Evolutionary conservation across 176 grass and related monocot species (phyloP), one percentile per base, ranked within the genome.

Genomic region (Elymus sibiricus): DNA sequence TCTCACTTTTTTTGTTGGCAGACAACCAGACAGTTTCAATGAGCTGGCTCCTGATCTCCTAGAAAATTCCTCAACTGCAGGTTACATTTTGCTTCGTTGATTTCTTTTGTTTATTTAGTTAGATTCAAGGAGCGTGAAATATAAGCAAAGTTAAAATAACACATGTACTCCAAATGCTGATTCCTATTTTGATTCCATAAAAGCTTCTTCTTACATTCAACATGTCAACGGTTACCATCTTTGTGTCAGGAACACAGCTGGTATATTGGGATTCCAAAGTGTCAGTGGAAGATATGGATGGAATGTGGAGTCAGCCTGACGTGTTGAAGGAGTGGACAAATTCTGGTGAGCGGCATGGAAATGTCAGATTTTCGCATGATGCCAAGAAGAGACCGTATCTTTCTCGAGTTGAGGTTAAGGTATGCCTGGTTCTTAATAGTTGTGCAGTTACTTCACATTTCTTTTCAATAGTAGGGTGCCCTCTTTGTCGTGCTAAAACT

Each of bases 351-450:
- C 92, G 93, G 46, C 92, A 49, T 39, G 96, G 96, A 66, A 93
- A 79, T 87, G 92, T 98, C 46, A 88, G 90, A 76, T 95, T 95
- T 84, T 98, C 96, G 19, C 90, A 92, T 85, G 94, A 95, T 55
- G 58, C 78, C 64, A 87, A 98, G 83, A 95, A 95, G 64, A 98
- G 82, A 70, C 90, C 90, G n/a, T 98, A 98, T 92, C 96, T 98
- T 87, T 98, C 96, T 94, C 92, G 88, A 40, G 84, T 98, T 82
- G 96, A 98, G 84, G 96, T 95, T 64, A 98, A 94, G 93, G 96
- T 98, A 94, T 82, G 43, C 61, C 9, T 72, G 78, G 40, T 83
- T 85, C 43, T 61, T 43, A 85, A 70, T 24, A 58, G 35, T 68
- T 65, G 13, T 44, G 7, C 59, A n/a, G 55, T 60, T 64, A 85